Base-by-base conservation (phyloP, 208 protist genomes). In the Leishmania martiniquensis region DNA sequence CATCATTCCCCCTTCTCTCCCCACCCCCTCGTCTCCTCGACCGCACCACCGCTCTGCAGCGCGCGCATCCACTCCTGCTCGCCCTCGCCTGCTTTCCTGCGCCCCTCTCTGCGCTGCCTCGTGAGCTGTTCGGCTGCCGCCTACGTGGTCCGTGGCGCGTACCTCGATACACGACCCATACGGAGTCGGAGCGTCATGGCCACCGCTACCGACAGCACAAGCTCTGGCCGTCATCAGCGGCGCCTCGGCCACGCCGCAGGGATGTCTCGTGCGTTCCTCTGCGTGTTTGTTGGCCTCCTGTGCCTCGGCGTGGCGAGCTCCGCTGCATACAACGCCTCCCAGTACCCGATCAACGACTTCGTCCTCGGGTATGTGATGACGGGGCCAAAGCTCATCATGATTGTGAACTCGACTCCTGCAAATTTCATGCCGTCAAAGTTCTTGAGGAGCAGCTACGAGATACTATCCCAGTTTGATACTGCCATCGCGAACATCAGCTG, bases 311-410 rank as follows among this genome's bases (percentile, higher is more conserved):
- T 73, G 66, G 32, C 44, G 44, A 34, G 66, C 49, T 73, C 68
- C 22, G 63, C 45, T 49, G 72, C 54, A 15, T 51, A 72, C 60
- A 68, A 82, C 55, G 52, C 72, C 1, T 72, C 60, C 10, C 39
- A 29, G 25, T 73, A 82, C 54, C 72, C 32, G 45, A 82, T 77
- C 78, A 73, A 52, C 62, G 78, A 82, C 45, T 17, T 77, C 12
- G 74, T 55, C 5, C 52, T 82, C 39, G 73, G 66, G 45, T 34
- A 47, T 4, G 49, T 82, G 32, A 39, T 52, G 49, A 65, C 15
- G 32, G 65, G 54, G 3, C 7, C 10, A 3, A 63, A 72, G 63
- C 25, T 77, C n/a, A 22, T 77, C 17, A 67, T 82, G 72, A 5
- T 82, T 6, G 63, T 37, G 25, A 3, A 39, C 12, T 67, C 47